Conservation (phyloP, 306 rosid species). For the Vigna nakashimae region DNA sequence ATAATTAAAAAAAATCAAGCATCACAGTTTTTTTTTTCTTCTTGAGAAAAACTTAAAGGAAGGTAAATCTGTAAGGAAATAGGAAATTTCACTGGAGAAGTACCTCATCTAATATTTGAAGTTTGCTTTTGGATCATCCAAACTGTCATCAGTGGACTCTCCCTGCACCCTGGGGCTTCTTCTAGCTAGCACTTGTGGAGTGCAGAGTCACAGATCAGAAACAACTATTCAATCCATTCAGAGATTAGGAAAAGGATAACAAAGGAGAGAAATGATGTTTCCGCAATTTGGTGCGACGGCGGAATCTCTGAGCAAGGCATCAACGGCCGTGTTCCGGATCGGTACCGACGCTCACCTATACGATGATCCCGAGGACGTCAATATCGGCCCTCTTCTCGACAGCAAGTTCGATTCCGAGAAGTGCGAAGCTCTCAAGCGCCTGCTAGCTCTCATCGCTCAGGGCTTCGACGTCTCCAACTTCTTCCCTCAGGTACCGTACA, state of each 20-base stretch:
- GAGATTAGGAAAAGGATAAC: neutral
- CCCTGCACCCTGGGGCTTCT: neutral
- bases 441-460: constrained; percentile 96
- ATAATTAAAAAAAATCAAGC: too few species aligned
- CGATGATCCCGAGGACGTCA: constrained; percentile 97
- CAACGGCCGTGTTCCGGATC: constrained; percentile 89
- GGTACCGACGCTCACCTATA: constrained; percentile 99
- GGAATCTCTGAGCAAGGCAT: constrained; percentile 92
- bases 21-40: too few species aligned
- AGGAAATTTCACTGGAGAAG: too few species aligned
- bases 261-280: constrained; percentile 58
- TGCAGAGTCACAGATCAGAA: constrained; percentile 9
- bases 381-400: constrained; percentile 82
- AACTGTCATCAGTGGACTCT: neutral
- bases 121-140: neutral
- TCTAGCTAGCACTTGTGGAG: neutral
- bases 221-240: neutral
- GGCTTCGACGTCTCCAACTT: constrained; percentile 93
- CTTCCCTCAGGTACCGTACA: constrained; percentile 80
- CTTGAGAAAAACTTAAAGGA: too few species aligned
- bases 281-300: constrained; percentile 92
- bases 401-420: constrained; percentile 96
- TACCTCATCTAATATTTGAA: too few species aligned
- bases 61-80: too few species aligned
- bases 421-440: constrained; percentile 94